These are phyloP conservation scores for Alloteropsis angusta DNA, from an alignment of 202 grass and related monocot species.

Conservation along the genomic window DNA sequence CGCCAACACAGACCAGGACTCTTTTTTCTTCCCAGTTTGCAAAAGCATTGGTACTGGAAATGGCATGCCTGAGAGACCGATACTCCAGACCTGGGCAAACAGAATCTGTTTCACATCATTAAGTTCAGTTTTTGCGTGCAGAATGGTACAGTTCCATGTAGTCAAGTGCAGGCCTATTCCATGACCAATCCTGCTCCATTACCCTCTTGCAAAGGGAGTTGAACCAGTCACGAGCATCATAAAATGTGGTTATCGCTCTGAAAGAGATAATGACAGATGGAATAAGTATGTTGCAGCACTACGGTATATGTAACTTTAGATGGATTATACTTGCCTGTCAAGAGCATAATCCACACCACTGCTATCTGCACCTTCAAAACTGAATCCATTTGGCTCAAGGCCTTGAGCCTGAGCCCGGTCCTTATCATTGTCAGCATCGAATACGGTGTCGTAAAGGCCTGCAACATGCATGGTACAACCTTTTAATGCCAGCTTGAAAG, in stretches of 20 bases:
- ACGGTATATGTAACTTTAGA: neutral
- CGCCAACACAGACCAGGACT: neutral
- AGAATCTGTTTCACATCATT: neutral
- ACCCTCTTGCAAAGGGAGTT: conserved; percentile 69
- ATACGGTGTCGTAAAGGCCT: conserved; percentile 96
- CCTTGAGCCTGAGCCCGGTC: conserved; percentile 64
- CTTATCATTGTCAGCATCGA: conserved; percentile 70
- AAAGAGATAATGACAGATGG: neutral
- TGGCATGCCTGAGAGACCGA: neutral
- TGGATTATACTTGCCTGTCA: conserved; percentile 41
- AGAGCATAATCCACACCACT: conserved; percentile 66
- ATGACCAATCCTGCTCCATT: conserved; percentile 98
- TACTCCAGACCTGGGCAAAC: neutral
- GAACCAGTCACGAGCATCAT: conserved; percentile 52
- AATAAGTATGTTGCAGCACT: neutral
- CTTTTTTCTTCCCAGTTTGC: neutral
- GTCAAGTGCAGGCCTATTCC: conserved; percentile 89
- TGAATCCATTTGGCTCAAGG: conserved; percentile 86
- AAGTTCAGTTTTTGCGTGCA: conserved; percentile 49
- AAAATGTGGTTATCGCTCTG: conserved; percentile 81
- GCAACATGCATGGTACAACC: neutral
- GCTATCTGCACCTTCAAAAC: conserved; percentile 70
- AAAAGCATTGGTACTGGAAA: neutral
- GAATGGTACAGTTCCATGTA: conserved; percentile 90
- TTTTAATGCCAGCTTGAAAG: neutral